These are phyloP conservation scores for Leccinum fallax DNA, from an alignment of 1,284 basidiomycete genomes.

Conservation along the genomic window DNA sequence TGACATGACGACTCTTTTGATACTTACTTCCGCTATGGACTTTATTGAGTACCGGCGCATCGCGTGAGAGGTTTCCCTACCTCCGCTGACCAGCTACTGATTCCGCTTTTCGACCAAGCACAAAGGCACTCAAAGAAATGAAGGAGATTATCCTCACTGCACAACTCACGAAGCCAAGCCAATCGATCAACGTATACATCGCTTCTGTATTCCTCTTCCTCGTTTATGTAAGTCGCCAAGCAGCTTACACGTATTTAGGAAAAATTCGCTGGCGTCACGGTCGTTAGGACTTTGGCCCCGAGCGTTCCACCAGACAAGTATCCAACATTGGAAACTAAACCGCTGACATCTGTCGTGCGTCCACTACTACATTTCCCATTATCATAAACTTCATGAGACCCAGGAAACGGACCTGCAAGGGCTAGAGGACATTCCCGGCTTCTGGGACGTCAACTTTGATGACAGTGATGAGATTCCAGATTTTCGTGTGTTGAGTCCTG, in stretches of 20 bases:
- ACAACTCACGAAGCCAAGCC: conserved; percentile 71
- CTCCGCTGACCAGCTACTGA: conserved; percentile 12
- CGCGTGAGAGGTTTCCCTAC: conserved; percentile 47
- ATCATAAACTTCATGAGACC: conserved; percentile 7
- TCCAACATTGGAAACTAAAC: conserved; percentile 71
- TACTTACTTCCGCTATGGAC: conserved; percentile 69
- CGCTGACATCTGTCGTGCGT: conserved; percentile 56
- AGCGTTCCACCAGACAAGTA: conserved; percentile 54
- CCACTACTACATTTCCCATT: background rate
- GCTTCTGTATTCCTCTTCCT: conserved; percentile 51
- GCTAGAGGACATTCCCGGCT: conserved; percentile 63
- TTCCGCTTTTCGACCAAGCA: conserved; percentile 45
- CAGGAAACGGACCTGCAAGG: conserved; percentile 67
- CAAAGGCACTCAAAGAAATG: conserved; percentile 56
- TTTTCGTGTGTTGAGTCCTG: conserved; percentile 5
- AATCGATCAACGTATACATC: conserved; percentile 62
- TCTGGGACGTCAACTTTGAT: conserved; percentile 60
- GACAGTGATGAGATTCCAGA: conserved; percentile 19
- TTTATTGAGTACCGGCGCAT: conserved; percentile 79
- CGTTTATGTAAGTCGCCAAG: background rate
- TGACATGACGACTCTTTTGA: conserved; percentile 71
- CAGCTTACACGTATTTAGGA: conserved; percentile 51
- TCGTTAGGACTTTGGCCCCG: conserved; percentile 58
- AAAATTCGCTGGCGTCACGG: conserved; percentile 61
- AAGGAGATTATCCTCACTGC: conserved; percentile 62